These are phyloP conservation scores for Suillus subaureus DNA, from an alignment of 768 basidiomycete genomes.

Conservation along the genomic window DNA sequence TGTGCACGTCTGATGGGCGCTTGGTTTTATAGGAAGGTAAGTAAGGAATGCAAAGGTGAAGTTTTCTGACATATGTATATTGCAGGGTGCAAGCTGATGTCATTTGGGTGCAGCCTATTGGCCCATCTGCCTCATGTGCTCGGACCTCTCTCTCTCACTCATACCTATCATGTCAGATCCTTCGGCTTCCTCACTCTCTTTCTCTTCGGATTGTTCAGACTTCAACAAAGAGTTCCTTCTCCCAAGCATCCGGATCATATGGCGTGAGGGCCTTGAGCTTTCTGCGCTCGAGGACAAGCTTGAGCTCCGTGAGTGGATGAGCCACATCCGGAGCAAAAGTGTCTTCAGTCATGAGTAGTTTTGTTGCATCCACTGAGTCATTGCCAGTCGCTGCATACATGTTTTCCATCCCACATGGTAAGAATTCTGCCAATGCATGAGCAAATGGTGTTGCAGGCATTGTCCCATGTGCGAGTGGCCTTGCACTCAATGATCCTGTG, in stretches of 20 bases:
- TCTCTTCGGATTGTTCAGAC: too few relatives aligned
- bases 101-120: too few relatives aligned
- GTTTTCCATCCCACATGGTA: not conserved
- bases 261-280: slow-evolving; percentile 3
- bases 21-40: too few relatives aligned
- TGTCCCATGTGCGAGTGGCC: slow-evolving; percentile 26
- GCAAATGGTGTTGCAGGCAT: slow-evolving; percentile 18
- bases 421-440: slow-evolving; percentile 12
- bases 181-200: too few relatives aligned
- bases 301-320: slow-evolving; percentile 11
- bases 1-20: too few relatives aligned
- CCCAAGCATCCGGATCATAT: not conserved
- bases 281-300: slow-evolving; percentile 13
- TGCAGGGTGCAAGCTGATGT: too few relatives aligned
- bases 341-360: slow-evolving; percentile 1
- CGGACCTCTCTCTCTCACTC: too few relatives aligned
- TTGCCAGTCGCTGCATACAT: slow-evolving; percentile 22
- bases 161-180: too few relatives aligned
- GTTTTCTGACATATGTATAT: too few relatives aligned
- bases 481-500: slow-evolving; percentile 29
- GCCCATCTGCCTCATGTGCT: too few relatives aligned
- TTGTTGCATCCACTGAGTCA: not conserved
- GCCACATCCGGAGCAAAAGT: slow-evolving; percentile 18
- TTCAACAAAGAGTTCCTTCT: too few relatives aligned
- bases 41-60: too few relatives aligned